Percentiles rank a stretch among this genome's conserved stretches.
phyloP scores from a whole-genome alignment of 2,329 filamentous ascomycete species.

The Stachybotrys elegans region DNA sequence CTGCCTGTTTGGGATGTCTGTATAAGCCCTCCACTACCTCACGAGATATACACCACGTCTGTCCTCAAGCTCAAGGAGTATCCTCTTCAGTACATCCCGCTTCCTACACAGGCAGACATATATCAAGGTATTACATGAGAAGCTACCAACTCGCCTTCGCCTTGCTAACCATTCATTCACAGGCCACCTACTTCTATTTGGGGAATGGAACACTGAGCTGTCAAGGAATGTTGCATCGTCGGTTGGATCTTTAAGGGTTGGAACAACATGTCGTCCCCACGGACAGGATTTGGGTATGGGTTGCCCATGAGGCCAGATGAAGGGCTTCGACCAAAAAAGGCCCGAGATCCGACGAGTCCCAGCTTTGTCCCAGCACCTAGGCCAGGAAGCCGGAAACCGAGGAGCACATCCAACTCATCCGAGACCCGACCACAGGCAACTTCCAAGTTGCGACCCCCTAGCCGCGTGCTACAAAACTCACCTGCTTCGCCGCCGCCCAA shows the following conservation, averaged over 20 bases:
- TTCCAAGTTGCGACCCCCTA: slow-evolving; percentile 12
- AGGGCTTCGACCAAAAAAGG: slow-evolving; percentile 22
- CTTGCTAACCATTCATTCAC: too few relatives aligned
- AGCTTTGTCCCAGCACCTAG: slow-evolving; percentile 17
- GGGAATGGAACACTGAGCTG: too few relatives aligned
- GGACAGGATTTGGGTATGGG: slow-evolving; percentile 34
- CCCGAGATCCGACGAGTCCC: slow-evolving; percentile 14
- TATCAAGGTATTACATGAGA: too few relatives aligned
- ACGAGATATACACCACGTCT: too few relatives aligned
- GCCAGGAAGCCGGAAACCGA: slow-evolving; percentile 14
- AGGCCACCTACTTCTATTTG: too few relatives aligned
- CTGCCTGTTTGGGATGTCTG: too few relatives aligned
- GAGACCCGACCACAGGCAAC: slow-evolving; percentile 11
- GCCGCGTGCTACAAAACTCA: slow-evolving; percentile 15
- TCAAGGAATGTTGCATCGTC: slow-evolving; percentile 13
- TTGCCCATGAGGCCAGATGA: slow-evolving; percentile 35
- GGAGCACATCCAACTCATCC: slow-evolving; percentile 14
- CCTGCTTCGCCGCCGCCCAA: slow-evolving; percentile 17
- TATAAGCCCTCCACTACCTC: too few relatives aligned
- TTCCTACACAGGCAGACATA: too few relatives aligned
- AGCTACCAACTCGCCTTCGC: too few relatives aligned
- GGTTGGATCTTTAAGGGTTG: slow-evolving; percentile 19
- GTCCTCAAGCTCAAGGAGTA: too few relatives aligned
- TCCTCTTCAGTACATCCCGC: too few relatives aligned
- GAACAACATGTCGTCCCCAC: slow-evolving; percentile 38